Conservation (phyloP, 805 yeast genomes). For the Vanderwaltozyma polyspora region DNA sequence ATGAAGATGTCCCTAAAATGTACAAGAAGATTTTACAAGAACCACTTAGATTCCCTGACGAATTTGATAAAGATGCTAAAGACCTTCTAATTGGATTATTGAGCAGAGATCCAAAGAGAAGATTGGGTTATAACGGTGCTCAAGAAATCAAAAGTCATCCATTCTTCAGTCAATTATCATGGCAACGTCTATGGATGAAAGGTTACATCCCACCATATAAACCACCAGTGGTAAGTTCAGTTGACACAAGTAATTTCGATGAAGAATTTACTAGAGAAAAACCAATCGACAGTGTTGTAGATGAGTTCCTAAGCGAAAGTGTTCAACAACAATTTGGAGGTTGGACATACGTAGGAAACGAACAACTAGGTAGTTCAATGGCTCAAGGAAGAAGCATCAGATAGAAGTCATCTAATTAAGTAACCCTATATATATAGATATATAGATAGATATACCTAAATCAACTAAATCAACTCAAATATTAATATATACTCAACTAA, state of each 20-base stretch:
- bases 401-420: not conserved
- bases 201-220: constrained; percentile 92
- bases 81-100: constrained; percentile 64
- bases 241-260: constrained; percentile 90
- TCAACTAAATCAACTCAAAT: no score
- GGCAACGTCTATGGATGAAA: constrained; percentile 72
- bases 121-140: constrained; percentile 75
- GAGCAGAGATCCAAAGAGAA: constrained; percentile 71
- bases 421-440: not conserved
- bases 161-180: constrained; percentile 81
- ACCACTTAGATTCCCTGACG: constrained; percentile 79
- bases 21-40: constrained; percentile 86
- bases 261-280: constrained; percentile 83
- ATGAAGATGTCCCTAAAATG: constrained; percentile 87
- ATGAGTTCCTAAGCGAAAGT: constrained; percentile 79
- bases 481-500: no score
- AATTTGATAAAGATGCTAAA: constrained; percentile 77
- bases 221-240: constrained; percentile 75
- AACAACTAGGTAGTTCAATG: constrained; percentile 30
- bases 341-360: constrained; percentile 87
- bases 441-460: not conserved
- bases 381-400: constrained; percentile 25
- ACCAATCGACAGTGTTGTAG: constrained; percentile 92
- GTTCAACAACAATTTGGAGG: constrained; percentile 99
- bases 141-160: constrained; percentile 72